Conservation (phyloP, 2,329 filamentous ascomycete genomes). For the Trichoderma oligosporum region DNA sequence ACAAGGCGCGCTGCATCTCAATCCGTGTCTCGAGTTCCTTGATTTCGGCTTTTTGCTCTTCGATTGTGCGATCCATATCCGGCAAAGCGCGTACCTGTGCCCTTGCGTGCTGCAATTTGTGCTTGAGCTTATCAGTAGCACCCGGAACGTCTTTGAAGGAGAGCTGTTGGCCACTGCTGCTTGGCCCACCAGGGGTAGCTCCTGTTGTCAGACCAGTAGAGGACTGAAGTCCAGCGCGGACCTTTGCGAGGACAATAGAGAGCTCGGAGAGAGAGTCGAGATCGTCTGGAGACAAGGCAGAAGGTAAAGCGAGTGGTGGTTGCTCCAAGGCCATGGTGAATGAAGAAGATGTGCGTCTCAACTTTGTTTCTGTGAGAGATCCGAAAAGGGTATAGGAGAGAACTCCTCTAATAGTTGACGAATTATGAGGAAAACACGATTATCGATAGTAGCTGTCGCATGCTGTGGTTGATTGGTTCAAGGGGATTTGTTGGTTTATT, state of each 20-base stretch:
- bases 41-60: constrained; percentile 71
- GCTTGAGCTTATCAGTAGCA: constrained; percentile 74
- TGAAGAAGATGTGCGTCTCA: background rate
- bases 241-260: constrained; percentile 69
- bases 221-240: constrained; percentile 52
- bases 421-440: background rate
- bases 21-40: constrained; percentile 61
- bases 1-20: constrained; percentile 55
- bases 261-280: constrained; percentile 85
- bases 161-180: constrained; percentile 37
- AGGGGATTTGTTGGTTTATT: too few relatives aligned
- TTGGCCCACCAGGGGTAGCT: constrained; percentile 35
- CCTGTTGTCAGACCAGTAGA: constrained; percentile 39
- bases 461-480: constrained; percentile 2
- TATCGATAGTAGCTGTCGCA: background rate
- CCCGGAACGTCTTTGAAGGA: constrained; percentile 71
- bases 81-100: constrained; percentile 61
- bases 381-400: background rate
- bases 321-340: constrained; percentile 31
- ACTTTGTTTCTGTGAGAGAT: background rate
- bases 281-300: constrained; percentile 71
- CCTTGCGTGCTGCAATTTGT: constrained; percentile 77
- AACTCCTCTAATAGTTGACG: background rate
- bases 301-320: constrained; percentile 50
- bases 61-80: constrained; percentile 63